Percentiles rank a stretch among this genome's conserved stretches.
Evolutionary conservation across 2,329 filamentous ascomycete species (phyloP).

Genomic region (Penicillium sumatraense): DNA sequence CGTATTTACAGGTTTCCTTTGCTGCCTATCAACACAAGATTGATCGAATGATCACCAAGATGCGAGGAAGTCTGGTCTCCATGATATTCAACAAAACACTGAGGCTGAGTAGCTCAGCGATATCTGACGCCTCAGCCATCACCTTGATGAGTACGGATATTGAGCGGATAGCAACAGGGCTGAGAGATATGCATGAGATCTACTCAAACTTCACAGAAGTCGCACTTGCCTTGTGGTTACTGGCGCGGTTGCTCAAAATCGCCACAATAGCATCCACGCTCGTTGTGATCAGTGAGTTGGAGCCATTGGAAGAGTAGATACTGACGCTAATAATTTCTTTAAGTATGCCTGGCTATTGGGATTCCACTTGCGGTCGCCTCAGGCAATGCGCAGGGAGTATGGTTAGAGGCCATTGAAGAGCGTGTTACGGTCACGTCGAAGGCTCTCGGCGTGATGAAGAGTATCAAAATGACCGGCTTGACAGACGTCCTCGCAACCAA

Average conservation of each 20-base stretch:
- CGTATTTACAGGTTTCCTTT: slow-evolving; percentile 15
- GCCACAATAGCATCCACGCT: slow-evolving; percentile 11
- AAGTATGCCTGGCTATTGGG: slow-evolving; percentile 21
- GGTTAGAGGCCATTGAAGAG: slow-evolving; percentile 24
- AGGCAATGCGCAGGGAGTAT: slow-evolving; percentile 20
- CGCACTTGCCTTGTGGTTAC: slow-evolving; percentile 12
- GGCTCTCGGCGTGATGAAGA: slow-evolving; percentile 26
- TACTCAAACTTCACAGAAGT: slow-evolving; percentile 17
- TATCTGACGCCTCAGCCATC: slow-evolving; percentile 44
- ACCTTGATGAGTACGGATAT: slow-evolving; percentile 55
- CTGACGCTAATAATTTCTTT: not conserved
- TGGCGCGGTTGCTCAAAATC: slow-evolving; percentile 10
- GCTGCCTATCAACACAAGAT: slow-evolving; percentile 40
- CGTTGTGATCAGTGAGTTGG: slow-evolving; percentile 8
- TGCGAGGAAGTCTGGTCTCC: slow-evolving; percentile 45
- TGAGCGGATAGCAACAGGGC: slow-evolving; percentile 30
- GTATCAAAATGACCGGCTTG: slow-evolving; percentile 27
- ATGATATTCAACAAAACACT: slow-evolving; percentile 56
- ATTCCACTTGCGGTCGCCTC: slow-evolving; percentile 19
- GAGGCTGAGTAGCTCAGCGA: slow-evolving; percentile 31
- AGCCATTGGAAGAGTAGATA: not conserved
- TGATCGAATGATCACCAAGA: slow-evolving; percentile 42
- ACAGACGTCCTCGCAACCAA: slow-evolving; percentile 14
- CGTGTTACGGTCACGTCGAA: slow-evolving; percentile 25
- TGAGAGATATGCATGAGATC: slow-evolving; percentile 21